Percentiles rank a stretch among this genome's conserved stretches.
Conservation (phyloP, 208 protist genomes). For the Acanthamoeba rhysodes region DNA sequence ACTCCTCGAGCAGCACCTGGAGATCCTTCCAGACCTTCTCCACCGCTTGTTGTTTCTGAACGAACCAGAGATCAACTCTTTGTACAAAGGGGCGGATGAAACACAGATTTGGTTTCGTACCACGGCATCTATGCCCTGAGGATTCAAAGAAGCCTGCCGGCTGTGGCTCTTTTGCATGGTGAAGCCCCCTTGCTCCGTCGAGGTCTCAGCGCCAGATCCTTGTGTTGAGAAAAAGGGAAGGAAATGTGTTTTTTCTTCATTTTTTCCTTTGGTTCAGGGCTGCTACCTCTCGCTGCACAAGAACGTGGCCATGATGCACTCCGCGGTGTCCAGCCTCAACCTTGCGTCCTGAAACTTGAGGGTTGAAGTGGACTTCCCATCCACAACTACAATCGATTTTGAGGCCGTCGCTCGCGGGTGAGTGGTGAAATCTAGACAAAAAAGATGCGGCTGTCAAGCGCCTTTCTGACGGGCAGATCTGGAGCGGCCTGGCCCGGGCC, state of each 20-base stretch:
- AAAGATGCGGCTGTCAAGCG: background rate
- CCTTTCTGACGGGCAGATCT: background rate
- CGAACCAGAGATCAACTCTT: background rate
- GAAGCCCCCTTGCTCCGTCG: too few species aligned
- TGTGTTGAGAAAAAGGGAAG: too few species aligned
- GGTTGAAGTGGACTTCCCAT: too few species aligned
- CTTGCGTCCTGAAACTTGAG: too few species aligned
- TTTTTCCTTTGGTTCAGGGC: too few species aligned
- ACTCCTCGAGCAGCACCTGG: background rate
- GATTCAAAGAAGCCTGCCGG: background rate
- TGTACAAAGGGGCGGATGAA: background rate
- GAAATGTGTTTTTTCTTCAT: too few species aligned
- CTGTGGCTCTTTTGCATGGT: slow-evolving; percentile 58
- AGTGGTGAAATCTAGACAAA: background rate
- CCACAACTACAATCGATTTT: background rate
- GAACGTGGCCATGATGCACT: too few species aligned
- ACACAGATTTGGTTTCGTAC: background rate
- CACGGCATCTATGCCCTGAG: slow-evolving; percentile 5
- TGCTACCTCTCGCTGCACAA: too few species aligned
- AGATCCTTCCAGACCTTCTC: slow-evolving; percentile 45
- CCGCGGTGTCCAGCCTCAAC: too few species aligned
- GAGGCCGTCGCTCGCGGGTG: background rate
- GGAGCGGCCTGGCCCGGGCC: too few species aligned
- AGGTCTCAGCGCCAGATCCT: too few species aligned
- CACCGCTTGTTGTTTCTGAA: slow-evolving; percentile 41